Evolutionary conservation across 371 early-diverging fungal genomes (phyloP), one percentile per base, ranked within the genome.

Genomic region (Rhizopus delemar): DNA sequence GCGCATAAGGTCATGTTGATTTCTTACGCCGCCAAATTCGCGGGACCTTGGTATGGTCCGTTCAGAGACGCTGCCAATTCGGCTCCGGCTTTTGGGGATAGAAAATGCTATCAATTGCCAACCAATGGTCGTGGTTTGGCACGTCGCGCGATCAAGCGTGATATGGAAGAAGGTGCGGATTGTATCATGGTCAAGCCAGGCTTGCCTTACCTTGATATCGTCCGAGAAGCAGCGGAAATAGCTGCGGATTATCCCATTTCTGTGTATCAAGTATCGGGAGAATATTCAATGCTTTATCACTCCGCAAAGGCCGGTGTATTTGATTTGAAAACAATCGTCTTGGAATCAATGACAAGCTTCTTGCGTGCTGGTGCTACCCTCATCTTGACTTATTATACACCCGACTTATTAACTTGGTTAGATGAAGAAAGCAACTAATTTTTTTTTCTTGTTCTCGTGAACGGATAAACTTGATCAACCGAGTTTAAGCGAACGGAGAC

Each of bases 161-260:
- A 98, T 71, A 87, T 92, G 64, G 82, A 77, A 15, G 98, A 98
- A 73, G 98, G 98, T 15, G 97, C 97, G 7, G 98, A 98, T 74
- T 86, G 95, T 32, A 82, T 98, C 48, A 95, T 97, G 93, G 95
- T 97, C 63, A 97, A 97, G 80, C 98, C 98, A 4, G 96, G 93
- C 28, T 86, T 86, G 59, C 96, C 96, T 29, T 98, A 98, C 73
- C 78, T 98, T 43, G 98, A 98, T 72, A 90, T 98, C 56, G 84
- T 97, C 13, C 85, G 96, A 16, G 97, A 98, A 62, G 89, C 94
- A 2, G 78, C 87, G n/a, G 87, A 91, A 51, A 58, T 88, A 41
- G 84, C 85, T 8, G 41, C 81, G 0, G 87, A 92, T 56, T 81
- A 83, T 46, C 92, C 92, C 9, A 82, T 93, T 59, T 91, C 93